phyloP scores from a whole-genome alignment of 768 basidiomycete genomes.

The Grammothele lineata region DNA sequence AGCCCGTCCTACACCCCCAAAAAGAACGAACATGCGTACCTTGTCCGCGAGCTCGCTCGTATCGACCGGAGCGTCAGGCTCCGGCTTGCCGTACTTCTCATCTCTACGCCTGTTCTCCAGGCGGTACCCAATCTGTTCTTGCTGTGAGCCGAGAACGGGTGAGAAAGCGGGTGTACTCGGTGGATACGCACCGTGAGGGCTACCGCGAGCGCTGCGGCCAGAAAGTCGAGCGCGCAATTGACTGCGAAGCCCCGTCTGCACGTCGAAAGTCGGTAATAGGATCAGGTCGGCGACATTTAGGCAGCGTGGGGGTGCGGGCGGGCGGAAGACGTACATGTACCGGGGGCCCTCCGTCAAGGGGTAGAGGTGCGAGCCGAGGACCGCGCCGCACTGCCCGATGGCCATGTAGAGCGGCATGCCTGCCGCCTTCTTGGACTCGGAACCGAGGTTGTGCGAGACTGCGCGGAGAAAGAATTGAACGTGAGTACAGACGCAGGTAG shows the following conservation, averaged over 20 bases:
- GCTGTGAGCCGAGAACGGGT: too few species aligned
- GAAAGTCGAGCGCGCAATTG: conserved; percentile 48
- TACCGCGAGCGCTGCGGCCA: conserved; percentile 49
- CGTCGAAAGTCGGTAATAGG: not conserved
- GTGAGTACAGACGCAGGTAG: not conserved
- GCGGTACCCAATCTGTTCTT: conserved; percentile 62
- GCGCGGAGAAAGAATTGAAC: too few species aligned
- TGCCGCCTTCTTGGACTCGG: conserved; percentile 72
- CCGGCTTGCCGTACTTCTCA: conserved; percentile 45
- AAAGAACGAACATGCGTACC: conserved; percentile 32
- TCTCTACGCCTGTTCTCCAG: conserved; percentile 57
- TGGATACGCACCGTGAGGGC: conserved; percentile 42
- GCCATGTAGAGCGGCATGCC: conserved; percentile 79
- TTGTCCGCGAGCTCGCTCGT: conserved; percentile 64
- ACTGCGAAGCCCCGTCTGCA: conserved; percentile 27
- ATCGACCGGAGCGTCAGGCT: conserved; percentile 47
- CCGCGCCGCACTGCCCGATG: conserved; percentile 73
- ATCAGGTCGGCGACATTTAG: too few species aligned
- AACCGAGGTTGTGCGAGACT: conserved; percentile 75
- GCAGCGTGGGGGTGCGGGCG: too few species aligned
- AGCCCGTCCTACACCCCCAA: not conserved
- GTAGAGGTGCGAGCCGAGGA: conserved; percentile 73
- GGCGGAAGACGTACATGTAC: conserved; percentile 48
- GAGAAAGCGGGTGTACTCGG: too few species aligned
- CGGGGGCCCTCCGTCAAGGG: conserved; percentile 58